Conservation (phyloP, 208 protist species). For the Kentomonas sorsogonicus region DNA sequence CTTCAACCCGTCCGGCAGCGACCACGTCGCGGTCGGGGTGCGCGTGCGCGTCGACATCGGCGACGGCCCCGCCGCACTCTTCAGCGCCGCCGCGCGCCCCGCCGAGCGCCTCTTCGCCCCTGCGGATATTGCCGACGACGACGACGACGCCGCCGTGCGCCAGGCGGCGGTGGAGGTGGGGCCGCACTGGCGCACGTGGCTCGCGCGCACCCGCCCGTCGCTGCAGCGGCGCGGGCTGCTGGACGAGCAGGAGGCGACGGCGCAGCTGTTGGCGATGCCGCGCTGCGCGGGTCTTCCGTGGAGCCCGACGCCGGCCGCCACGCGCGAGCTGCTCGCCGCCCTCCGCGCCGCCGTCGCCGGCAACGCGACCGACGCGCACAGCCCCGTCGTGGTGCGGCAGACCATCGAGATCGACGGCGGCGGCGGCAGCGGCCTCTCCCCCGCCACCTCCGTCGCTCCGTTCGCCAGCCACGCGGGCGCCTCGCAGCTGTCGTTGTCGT, state of each 20-base stretch:
- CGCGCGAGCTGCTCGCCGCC: constrained; percentile 18
- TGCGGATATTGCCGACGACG: too few relatives aligned
- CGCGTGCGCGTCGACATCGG: constrained; percentile 46
- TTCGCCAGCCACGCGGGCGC: too few relatives aligned
- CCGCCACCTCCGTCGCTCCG: constrained; percentile 6
- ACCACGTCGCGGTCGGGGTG: constrained; percentile 39
- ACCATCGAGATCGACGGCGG: constrained; percentile 19
- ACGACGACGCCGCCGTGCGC: too few relatives aligned
- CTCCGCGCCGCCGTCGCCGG: constrained; percentile 12
- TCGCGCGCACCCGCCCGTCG: constrained; percentile 54
- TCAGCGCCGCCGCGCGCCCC: constrained; percentile 29
- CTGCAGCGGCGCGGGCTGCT: constrained; percentile 26
- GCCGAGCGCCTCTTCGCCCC: too few relatives aligned
- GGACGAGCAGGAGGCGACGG: constrained; percentile 15
- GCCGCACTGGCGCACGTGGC: constrained; percentile 43
- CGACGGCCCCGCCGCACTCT: constrained; percentile 44
- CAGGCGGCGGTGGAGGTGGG: constrained; percentile 15
- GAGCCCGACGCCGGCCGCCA: constrained; percentile 45
- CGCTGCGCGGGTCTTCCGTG: constrained; percentile 53
- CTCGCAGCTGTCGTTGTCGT: too few relatives aligned
- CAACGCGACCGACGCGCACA: constrained; percentile 21
- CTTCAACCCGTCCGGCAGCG: constrained; percentile 63
- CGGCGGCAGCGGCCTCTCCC: constrained; percentile 1
- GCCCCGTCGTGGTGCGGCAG: too few relatives aligned
- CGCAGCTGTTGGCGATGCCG: constrained; percentile 51